phyloP scores from a whole-genome alignment of 2,329 filamentous ascomycete species.

The Chrysosporium queenslandicum region DNA sequence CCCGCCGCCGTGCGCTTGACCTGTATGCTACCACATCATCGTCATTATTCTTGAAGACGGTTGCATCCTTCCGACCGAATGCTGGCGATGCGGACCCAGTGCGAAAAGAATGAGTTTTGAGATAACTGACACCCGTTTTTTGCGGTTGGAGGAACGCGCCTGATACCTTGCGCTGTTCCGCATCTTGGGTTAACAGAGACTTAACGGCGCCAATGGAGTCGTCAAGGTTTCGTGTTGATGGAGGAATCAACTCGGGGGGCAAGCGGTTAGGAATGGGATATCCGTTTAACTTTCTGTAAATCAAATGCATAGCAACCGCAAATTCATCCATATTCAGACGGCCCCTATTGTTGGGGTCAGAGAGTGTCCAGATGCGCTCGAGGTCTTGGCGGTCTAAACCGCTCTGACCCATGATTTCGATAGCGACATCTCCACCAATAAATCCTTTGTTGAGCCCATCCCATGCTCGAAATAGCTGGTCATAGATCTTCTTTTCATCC shows the following conservation, averaged over 20 bases:
- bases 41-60: conserved; percentile 82
- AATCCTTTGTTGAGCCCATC: conserved; percentile 89
- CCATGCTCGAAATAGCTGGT: conserved; percentile 91
- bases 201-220: conserved; percentile 91
- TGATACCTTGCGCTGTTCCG: conserved; percentile 76
- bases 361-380: conserved; percentile 87
- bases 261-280: conserved; percentile 82
- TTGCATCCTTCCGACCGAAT: conserved; percentile 75
- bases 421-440: conserved; percentile 82
- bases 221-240: conserved; percentile 85
- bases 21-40: conserved; percentile 85
- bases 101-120: conserved; percentile 90
- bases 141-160: conserved; percentile 87
- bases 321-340: conserved; percentile 94
- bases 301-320: conserved; percentile 96
- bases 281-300: conserved; percentile 92
- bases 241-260: conserved; percentile 84
- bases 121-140: conserved; percentile 94
- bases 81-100: conserved; percentile 49
- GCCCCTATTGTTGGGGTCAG: conserved; percentile 88
- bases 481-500: conserved; percentile 94
- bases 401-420: conserved; percentile 95
- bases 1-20: conserved; percentile 80
- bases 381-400: conserved; percentile 83
- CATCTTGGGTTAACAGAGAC: conserved; percentile 77